phyloP scores from a whole-genome alignment of 2,329 filamentous ascomycete species.

The Zasmidium angulare region DNA sequence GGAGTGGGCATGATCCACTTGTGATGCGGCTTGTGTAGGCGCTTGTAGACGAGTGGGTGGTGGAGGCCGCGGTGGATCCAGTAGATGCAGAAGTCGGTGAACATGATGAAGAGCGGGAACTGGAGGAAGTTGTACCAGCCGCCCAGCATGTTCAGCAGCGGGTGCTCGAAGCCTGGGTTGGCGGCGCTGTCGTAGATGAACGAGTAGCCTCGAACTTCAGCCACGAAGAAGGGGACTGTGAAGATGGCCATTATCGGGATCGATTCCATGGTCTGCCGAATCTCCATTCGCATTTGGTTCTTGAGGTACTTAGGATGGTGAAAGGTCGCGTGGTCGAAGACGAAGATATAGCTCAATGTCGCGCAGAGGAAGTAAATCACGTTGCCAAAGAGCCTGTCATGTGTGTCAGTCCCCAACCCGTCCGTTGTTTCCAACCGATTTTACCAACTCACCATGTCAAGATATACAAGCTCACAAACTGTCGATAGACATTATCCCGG shows the following conservation, averaged over 20 bases:
- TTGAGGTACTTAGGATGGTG: constrained; percentile 92
- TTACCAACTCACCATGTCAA: constrained; percentile 71
- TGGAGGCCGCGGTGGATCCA: constrained; percentile 87
- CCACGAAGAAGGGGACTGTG: constrained; percentile 77
- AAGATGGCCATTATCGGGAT: constrained; percentile 82
- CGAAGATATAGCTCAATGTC: constrained; percentile 77
- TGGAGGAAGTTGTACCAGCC: constrained; percentile 71
- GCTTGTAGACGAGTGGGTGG: constrained; percentile 78
- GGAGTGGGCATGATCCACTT: constrained; percentile 99
- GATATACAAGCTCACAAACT: constrained; percentile 72
- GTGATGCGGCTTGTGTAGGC: constrained; percentile 94
- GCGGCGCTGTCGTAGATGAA: constrained; percentile 75
- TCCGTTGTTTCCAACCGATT: not conserved
- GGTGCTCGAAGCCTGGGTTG: constrained; percentile 30
- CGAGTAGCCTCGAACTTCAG: constrained; percentile 79
- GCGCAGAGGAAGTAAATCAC: constrained; percentile 83
- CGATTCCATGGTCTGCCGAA: constrained; percentile 71
- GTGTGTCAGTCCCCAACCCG: not conserved
- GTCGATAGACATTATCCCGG: constrained; percentile 75
- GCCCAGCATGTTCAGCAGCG: constrained; percentile 29
- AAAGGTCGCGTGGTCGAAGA: constrained; percentile 89
- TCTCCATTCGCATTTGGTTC: constrained; percentile 86
- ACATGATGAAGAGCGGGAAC: constrained; percentile 83
- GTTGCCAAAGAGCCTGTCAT: constrained; percentile 77
- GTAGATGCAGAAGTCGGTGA: constrained; percentile 90